A percentile compares a stretch with the other conserved stretches of the same genome.
Conservation (phyloP, 345 rosid genomes). For the Brassica cretica region DNA sequence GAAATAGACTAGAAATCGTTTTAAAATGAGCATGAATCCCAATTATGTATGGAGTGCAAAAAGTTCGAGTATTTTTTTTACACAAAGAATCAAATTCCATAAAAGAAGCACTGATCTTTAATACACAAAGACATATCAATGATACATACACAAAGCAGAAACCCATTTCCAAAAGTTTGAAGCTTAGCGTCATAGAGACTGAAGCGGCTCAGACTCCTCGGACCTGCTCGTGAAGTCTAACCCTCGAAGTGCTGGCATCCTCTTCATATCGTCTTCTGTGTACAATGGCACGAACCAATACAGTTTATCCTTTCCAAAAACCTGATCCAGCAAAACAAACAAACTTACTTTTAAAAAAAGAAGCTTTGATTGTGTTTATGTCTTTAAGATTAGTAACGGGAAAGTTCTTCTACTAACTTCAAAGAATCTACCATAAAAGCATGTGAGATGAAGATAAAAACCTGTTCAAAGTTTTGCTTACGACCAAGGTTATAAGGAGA, state of each 20-base stretch:
- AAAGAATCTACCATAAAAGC: background rate
- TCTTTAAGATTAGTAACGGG: constrained; percentile 6
- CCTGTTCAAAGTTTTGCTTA: constrained; percentile 78
- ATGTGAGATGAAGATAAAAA: constrained; percentile 21
- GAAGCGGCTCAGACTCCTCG: constrained; percentile 48
- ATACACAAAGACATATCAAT: constrained; percentile 19
- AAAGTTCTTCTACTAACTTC: background rate
- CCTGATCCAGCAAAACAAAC: constrained; percentile 40
- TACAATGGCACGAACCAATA: constrained; percentile 76
- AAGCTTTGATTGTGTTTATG: background rate
- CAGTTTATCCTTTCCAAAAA: constrained; percentile 60
- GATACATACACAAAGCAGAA: constrained; percentile 28
- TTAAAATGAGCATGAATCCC: background rate
- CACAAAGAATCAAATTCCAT: background rate
- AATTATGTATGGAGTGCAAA: background rate
- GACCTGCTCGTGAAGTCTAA: constrained; percentile 59
- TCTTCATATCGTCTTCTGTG: constrained; percentile 55
- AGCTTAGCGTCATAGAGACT: constrained; percentile 30
- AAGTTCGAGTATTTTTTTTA: background rate
- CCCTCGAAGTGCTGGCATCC: constrained; percentile 53
- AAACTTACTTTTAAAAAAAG: background rate
- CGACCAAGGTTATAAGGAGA: constrained; percentile 86
- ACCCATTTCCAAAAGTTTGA: background rate
- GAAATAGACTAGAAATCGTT: background rate
- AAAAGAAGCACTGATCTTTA: constrained; percentile 11